Conservation (phyloP, 306 rosid genomes). For the Canavalia ensiformis region DNA sequence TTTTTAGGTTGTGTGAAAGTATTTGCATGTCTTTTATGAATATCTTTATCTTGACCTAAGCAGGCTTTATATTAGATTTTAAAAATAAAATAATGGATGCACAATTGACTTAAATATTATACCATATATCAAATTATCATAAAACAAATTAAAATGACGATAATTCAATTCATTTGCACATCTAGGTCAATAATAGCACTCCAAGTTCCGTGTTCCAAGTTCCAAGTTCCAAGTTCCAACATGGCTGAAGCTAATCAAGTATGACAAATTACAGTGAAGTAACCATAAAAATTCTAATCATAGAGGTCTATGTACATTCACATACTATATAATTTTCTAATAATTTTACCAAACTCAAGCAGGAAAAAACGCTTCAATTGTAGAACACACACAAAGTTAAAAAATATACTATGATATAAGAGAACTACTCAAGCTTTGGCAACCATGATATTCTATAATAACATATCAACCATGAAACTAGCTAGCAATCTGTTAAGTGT, state of each 20-base stretch:
- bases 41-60: not conserved
- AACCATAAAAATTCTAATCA: conserved; percentile 22
- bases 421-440: too few species aligned
- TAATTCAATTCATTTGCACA: conserved; percentile 20
- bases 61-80: not conserved
- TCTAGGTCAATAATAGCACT: not conserved
- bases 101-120: not conserved
- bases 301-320: not conserved
- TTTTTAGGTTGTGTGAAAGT: not conserved
- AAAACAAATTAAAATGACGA: not conserved
- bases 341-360: conserved; percentile 27
- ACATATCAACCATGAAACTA: too few species aligned
- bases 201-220: not conserved
- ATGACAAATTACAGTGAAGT: conserved; percentile 40
- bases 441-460: too few species aligned
- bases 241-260: conserved; percentile 35
- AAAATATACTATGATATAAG: not conserved
- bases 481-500: too few species aligned
- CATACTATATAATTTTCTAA: too few species aligned
- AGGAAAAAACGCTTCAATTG: conserved; percentile 31
- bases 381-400: not conserved
- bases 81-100: not conserved
- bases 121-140: not conserved
- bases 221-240: conserved; percentile 33
- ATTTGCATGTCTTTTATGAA: not conserved